Percentiles rank a stretch among this genome's conserved stretches.
Conservation (phyloP, 345 rosid species). For the Cardamine chenopodiifolia region DNA sequence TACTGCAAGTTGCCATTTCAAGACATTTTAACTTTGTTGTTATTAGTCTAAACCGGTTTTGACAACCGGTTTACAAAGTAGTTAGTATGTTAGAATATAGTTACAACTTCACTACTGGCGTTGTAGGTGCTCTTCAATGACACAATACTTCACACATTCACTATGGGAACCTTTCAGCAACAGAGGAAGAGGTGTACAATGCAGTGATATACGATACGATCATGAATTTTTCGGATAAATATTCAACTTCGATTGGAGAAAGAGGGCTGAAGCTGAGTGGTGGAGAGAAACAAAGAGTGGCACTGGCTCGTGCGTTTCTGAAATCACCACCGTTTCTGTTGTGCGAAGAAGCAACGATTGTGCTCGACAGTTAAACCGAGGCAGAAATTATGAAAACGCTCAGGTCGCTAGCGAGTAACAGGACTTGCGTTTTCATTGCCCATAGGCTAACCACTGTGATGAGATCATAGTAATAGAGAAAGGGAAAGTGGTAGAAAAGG, state of each 20-base stretch:
- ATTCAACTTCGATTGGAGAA: slow-evolving; percentile 88
- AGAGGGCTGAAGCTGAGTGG: slow-evolving; percentile 96
- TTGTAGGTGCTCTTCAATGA: slow-evolving; percentile 91
- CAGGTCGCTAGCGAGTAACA: slow-evolving; percentile 71
- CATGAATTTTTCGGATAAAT: slow-evolving; percentile 78
- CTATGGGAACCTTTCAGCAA: slow-evolving; percentile 86
- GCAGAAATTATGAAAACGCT: slow-evolving; percentile 85
- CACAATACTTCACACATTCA: slow-evolving; percentile 90
- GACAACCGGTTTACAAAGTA: slow-evolving; percentile 1
- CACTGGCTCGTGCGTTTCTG: slow-evolving; percentile 88
- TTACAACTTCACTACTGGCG: slow-evolving; percentile 4
- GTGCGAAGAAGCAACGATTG: slow-evolving; percentile 98
- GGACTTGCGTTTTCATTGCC: slow-evolving; percentile 87
- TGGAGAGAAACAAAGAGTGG: slow-evolving; percentile 98
- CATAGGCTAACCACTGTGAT: slow-evolving; percentile 95
- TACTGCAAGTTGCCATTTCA: slow-evolving; percentile 60
- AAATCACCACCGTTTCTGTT: slow-evolving; percentile 80
- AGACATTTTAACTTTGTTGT: background rate
- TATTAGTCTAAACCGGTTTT: background rate
- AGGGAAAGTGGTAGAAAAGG: slow-evolving; percentile 88
- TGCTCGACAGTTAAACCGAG: slow-evolving; percentile 91
- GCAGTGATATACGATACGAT: slow-evolving; percentile 92
- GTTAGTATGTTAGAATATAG: background rate
- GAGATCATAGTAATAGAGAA: slow-evolving; percentile 93
- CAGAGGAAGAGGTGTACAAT: slow-evolving; percentile 81